Evolutionary conservation across 2,329 filamentous ascomycete species (phyloP), one percentile per base, ranked within the genome.

Genomic region (Trichophyton schoenleinii): DNA sequence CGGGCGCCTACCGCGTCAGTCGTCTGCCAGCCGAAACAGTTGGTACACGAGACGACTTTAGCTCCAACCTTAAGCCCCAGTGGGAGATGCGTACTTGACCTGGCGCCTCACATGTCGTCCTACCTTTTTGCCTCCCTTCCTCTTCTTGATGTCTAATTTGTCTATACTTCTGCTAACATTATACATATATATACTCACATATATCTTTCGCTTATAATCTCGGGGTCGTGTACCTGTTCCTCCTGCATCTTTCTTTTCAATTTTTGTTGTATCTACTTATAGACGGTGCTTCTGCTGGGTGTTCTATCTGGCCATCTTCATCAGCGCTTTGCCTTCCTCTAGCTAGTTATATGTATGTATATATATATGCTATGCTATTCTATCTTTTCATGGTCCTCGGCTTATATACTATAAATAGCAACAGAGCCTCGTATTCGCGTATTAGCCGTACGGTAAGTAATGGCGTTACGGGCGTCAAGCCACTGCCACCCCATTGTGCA

Each of bases 1-100:
- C 78, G 62, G 91, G 91, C 66, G 91, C 90, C 53, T 92, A 95
- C 69, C 88, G 91, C 64, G 84, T 96, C 66, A 94, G 89, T 71
- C 85, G 88, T 58, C 81, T 96, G 63, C 91, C 91, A 0, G 86
- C 84, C 62, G 89, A 91, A 67, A 83, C 86, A 49, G 89, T 95
- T 62, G 91, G 91, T 66, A 91, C 89, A 2, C 81, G 80, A 68
- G 83, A 87, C 38, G 83, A 89, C 61, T 74, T 92, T 71, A 74
- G 77, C 62, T 74, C 73, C n/a, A 77, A 84, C 65, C 73, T 87
- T 70, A 75, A 75, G 67, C 84, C 84, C 41, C 76, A 75, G 62
- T 81, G 81, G 80, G 77, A 81, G 69, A 74, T 84, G 73, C 60
- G 58, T n/a, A 11, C n/a, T 2, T 59, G 34, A 25, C 15, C 38